phyloP scores from a whole-genome alignment of 805 yeast genomes.

The Naumovozyma castellii region DNA sequence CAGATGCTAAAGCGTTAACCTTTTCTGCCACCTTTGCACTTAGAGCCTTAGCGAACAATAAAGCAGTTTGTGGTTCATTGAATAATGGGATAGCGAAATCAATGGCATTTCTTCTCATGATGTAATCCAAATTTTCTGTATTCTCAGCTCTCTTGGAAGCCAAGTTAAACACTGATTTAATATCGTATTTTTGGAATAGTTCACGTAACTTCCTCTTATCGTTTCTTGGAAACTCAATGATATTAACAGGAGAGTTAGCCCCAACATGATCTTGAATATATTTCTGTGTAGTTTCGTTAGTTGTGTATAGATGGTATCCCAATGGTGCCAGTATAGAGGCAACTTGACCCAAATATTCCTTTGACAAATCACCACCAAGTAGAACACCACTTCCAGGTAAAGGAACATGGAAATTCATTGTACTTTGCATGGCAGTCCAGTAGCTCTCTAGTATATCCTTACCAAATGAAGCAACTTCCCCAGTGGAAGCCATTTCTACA shows the following conservation, averaged over 20 bases:
- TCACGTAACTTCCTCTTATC: constrained; percentile 92
- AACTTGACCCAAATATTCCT: constrained; percentile 61
- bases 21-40: constrained; percentile 53
- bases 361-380: constrained; percentile 86
- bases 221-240: constrained; percentile 83
- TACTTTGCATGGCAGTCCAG: constrained; percentile 95
- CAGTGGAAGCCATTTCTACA: constrained; percentile 98
- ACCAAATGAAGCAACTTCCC: constrained; percentile 98
- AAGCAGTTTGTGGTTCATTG: constrained; percentile 91
- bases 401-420: constrained; percentile 95
- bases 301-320: constrained; percentile 70
- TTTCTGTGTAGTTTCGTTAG: constrained; percentile 60
- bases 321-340: constrained; percentile 59
- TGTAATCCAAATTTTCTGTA: constrained; percentile 79
- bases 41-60: constrained; percentile 77
- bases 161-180: constrained; percentile 83
- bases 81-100: constrained; percentile 94
- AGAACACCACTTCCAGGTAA: constrained; percentile 80
- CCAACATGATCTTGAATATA: constrained; percentile 48
- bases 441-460: constrained; percentile 77
- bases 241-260: constrained; percentile 34
- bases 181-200: constrained; percentile 77
- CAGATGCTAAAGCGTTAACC: constrained; percentile 38
- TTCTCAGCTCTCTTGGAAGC: constrained; percentile 84
- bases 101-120: constrained; percentile 98